Conservation (phyloP, 257 asterid species). For the Plantago elongata region DNA sequence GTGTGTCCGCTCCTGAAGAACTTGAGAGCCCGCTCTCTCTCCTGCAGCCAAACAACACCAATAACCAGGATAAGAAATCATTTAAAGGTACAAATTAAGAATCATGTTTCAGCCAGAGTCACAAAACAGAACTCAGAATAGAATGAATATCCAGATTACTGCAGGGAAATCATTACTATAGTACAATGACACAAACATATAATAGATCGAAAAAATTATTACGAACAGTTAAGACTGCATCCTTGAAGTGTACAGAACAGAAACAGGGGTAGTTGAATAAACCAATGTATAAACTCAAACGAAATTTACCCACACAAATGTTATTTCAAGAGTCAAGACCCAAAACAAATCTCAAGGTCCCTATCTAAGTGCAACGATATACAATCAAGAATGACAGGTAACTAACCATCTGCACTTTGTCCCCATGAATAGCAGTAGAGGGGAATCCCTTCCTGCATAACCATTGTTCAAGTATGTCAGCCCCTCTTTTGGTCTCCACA, state of each 20-base stretch:
- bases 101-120: background rate
- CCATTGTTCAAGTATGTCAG: slow-evolving; percentile 60
- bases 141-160: background rate
- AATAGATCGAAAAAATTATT: too few relatives aligned
- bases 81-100: too few relatives aligned
- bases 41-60: slow-evolving; percentile 31
- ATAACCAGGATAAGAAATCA: too few relatives aligned
- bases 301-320: too few relatives aligned
- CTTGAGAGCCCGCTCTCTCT: slow-evolving; percentile 56
- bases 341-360: background rate
- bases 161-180: too few relatives aligned
- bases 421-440: slow-evolving; percentile 74
- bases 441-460: slow-evolving; percentile 44
- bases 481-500: slow-evolving; percentile 78
- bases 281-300: too few relatives aligned
- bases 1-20: slow-evolving; percentile 54
- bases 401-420: slow-evolving; percentile 68
- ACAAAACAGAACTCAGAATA: background rate
- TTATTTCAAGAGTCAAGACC: too few relatives aligned
- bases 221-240: too few relatives aligned
- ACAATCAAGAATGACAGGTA: background rate
- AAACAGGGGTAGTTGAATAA: too few relatives aligned
- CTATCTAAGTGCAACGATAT: background rate
- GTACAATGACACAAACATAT: too few relatives aligned
- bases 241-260: too few relatives aligned